Conservation (phyloP, 2,329 filamentous ascomycete genomes). For the Zalaria sp. region DNA sequence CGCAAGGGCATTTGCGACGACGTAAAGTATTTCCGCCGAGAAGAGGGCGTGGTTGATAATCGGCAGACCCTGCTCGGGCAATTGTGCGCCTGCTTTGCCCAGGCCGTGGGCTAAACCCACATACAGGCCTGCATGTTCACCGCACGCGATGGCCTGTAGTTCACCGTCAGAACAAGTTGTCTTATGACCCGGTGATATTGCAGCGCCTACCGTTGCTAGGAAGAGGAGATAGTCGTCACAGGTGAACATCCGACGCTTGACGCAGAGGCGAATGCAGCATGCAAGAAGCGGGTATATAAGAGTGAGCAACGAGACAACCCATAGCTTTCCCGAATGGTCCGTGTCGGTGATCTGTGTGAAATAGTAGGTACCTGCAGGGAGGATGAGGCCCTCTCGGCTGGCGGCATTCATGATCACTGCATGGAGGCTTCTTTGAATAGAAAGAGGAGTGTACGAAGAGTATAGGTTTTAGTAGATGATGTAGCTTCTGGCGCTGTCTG, state of each 20-base stretch:
- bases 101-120: not conserved
- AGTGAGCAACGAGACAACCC: slow-evolving; percentile 9
- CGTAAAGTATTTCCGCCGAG: not conserved
- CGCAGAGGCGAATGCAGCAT: not conserved
- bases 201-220: not conserved
- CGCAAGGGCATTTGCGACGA: not conserved
- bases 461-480: too few relatives aligned
- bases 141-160: too few relatives aligned
- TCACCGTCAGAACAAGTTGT: too few relatives aligned
- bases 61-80: not conserved
- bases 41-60: not conserved
- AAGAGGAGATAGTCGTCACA: not conserved
- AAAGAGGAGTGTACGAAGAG: too few relatives aligned
- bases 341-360: slow-evolving; percentile 8
- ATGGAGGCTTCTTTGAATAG: slow-evolving; percentile 5
- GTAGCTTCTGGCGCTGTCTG: too few relatives aligned
- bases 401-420: slow-evolving; percentile 3
- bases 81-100: not conserved
- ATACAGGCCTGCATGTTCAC: too few relatives aligned
- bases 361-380: slow-evolving; percentile 1
- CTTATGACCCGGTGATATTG: too few relatives aligned
- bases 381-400: not conserved
- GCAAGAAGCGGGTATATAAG: slow-evolving; percentile 8
- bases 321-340: slow-evolving; percentile 7
- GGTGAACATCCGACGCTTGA: not conserved